Percentiles rank a stretch among this genome's conserved stretches.
These are phyloP conservation scores for Desmodesmus armatus DNA, from an alignment of 139 green algal genomes.

Conservation along the genomic window DNA sequence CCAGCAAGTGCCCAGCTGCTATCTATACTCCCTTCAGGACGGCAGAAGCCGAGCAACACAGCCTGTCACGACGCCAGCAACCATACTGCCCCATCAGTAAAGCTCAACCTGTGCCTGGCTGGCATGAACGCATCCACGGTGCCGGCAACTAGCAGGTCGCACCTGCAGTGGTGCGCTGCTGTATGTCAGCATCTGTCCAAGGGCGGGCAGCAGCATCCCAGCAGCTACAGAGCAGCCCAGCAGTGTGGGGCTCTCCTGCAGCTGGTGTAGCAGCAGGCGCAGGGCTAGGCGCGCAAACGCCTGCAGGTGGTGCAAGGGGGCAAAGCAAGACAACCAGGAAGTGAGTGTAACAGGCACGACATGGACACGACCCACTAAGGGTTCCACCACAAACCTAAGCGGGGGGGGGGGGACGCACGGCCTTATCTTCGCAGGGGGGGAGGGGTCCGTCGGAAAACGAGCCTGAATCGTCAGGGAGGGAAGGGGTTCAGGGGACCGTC, in stretches of 20 bases:
- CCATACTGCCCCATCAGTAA: too few relatives aligned
- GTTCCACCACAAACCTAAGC: too few relatives aligned
- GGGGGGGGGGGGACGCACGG: too few relatives aligned
- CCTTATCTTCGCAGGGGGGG: too few relatives aligned
- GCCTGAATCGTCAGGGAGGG: too few relatives aligned
- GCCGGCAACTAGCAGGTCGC: neutral
- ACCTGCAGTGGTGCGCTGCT: conserved; percentile 37
- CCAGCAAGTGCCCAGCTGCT: neutral
- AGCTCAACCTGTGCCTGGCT: too few relatives aligned
- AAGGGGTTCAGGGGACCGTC: neutral
- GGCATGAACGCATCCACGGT: neutral
- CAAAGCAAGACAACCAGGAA: neutral
- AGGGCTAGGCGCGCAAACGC: neutral
- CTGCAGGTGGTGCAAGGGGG: neutral
- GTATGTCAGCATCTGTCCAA: conserved; percentile 38
- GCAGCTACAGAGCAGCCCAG: conserved; percentile 11
- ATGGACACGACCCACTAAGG: too few relatives aligned
- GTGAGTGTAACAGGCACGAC: too few relatives aligned
- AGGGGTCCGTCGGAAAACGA: too few relatives aligned
- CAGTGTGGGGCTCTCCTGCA: conserved; percentile 10
- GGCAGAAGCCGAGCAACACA: neutral
- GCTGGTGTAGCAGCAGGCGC: conserved; percentile 27
- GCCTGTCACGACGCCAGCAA: neutral
- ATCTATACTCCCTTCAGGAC: neutral
- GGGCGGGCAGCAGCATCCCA: neutral